Evolutionary conservation across 1,284 basidiomycete genomes (phyloP), one percentile per base, ranked within the genome.

Genomic region (Chalciporus piperatoides): DNA sequence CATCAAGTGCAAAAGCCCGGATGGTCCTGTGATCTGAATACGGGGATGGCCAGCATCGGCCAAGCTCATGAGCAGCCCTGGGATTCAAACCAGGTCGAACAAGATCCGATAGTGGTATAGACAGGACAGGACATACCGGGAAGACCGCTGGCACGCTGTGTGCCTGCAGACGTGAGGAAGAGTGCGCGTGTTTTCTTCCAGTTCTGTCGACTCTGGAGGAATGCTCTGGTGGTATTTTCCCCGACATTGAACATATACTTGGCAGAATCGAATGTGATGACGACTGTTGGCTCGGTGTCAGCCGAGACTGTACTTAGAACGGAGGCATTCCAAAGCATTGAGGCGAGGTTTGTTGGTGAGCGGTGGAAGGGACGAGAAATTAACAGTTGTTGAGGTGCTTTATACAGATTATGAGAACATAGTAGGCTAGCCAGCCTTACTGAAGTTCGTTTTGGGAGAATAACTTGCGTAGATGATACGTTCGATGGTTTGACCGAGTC

Each of bases 231-330:
- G 0, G 86, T 85, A 48, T 87, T 90, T 65, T 96, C 92, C 5
- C 89, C 84, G 2, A 77, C 83, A 67, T 95, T 94, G 75, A 96
- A 92, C 44, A 94, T 74, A 59, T 93, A 95, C 60, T 90, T 86
- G 6, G 78, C 82, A 42, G 81, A 76, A 59, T 90, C 86, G 61
- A 92, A 91, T 5, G 80, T 75, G 51, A 94, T 70, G 52, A 88
- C 70, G 24, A 95, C 70, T 3, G 84, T 77, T 0, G 92, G 82
- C 57, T 92, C 87, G 1, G 90, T 86, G 66, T 93, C 90, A 12
- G 86, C 81, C 2, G 89, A 79, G 15, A 73, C 59, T 0, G 77
- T 67, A 32, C 76, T 78, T 44, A 84, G 65, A 24, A 82, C 77
- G 2, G 78, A 76, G 2, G 80, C 71, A 17, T 75, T 79, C 84